These are phyloP conservation scores for Nicotiana attenuata DNA, from an alignment of 257 asterid species.

Conservation along the genomic window DNA sequence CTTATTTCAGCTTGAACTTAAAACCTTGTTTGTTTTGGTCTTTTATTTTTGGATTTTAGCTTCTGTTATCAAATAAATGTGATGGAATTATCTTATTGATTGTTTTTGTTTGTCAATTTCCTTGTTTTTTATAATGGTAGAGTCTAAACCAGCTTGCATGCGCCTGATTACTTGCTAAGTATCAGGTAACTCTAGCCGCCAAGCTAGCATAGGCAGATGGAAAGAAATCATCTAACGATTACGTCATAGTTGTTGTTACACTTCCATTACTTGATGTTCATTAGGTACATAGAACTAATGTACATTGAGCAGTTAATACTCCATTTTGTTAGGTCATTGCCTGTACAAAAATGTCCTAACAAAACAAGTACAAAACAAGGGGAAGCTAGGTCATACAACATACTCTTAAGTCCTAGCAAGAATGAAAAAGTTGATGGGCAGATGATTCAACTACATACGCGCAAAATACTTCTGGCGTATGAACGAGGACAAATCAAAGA, in stretches of 20 bases:
- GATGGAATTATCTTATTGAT: not conserved
- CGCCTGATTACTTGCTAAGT: not conserved
- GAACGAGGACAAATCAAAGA: not conserved
- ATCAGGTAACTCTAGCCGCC: not conserved
- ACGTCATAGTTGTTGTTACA: not conserved
- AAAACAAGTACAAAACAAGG: not conserved
- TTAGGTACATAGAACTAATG: not conserved
- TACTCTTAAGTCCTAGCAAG: not conserved
- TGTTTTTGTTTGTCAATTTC: not conserved
- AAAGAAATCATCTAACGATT: not conserved
- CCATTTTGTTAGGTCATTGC: slow-evolving; percentile 4
- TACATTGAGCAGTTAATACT: not conserved
- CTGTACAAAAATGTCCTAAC: not conserved
- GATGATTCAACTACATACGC: not conserved
- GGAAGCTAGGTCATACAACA: not conserved
- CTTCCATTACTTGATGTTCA: not conserved
- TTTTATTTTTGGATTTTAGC: not conserved
- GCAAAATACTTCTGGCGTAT: not conserved
- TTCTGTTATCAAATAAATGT: not conserved
- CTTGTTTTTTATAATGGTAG: not conserved
- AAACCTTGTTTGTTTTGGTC: not conserved
- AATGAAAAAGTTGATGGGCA: slow-evolving; percentile 1
- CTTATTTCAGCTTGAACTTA: not conserved
- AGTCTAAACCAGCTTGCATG: rapidly evolving
- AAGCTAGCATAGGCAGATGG: not conserved